Evolutionary conservation across 1,139 yeast genomes (phyloP).

Genomic region (Yamadazyma atmosphaerica): DNA sequence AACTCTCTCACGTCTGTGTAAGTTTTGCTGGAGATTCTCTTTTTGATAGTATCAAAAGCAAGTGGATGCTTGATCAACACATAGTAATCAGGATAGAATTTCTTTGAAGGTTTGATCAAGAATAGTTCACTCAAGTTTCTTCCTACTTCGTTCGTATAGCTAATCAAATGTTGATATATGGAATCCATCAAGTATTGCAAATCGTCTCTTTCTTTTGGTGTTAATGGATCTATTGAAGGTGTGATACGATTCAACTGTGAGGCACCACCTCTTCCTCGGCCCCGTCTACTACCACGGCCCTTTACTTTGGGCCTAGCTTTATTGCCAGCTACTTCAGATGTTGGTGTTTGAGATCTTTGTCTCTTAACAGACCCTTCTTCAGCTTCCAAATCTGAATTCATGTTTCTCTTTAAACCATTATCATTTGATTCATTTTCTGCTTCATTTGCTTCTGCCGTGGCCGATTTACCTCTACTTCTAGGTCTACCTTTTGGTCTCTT

Average conservation of each 20-base stretch:
- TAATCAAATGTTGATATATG: constrained; percentile 46
- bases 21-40: constrained; percentile 53
- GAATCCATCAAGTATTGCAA: constrained; percentile 43
- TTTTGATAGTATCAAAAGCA: constrained; percentile 68
- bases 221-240: constrained; percentile 40
- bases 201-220: constrained; percentile 40
- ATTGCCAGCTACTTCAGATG: neutral
- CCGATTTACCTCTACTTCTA: constrained; percentile 22
- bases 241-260: constrained; percentile 32
- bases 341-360: constrained; percentile 31
- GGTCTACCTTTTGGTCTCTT: constrained; percentile 28
- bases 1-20: constrained; percentile 62
- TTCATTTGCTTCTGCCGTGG: constrained; percentile 18
- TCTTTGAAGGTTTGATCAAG: constrained; percentile 66
- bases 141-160: constrained; percentile 43
- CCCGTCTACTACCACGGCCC: constrained; percentile 27
- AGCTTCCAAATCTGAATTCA: constrained; percentile 10
- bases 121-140: constrained; percentile 59
- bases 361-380: constrained; percentile 18
- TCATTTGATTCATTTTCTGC: constrained; percentile 16
- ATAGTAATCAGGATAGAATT: constrained; percentile 85
- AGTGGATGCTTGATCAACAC: constrained; percentile 77
- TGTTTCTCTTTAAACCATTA: constrained; percentile 12
- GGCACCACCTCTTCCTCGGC: constrained; percentile 27
- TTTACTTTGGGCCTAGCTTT: constrained; percentile 17